phyloP scores from a whole-genome alignment of 257 asterid genomes.

The Knoxia roxburghii region DNA sequence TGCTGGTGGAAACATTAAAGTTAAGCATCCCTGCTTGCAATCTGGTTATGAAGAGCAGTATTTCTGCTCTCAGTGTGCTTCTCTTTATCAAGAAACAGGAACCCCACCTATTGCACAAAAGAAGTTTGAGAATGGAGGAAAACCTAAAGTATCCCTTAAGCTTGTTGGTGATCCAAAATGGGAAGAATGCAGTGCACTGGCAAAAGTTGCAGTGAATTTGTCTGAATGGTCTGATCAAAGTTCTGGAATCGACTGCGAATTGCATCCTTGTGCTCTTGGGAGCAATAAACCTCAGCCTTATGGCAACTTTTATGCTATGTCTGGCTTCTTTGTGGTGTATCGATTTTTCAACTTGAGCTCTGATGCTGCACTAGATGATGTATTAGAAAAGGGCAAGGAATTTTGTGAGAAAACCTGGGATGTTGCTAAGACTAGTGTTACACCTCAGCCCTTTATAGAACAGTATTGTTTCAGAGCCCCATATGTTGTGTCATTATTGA shows the following conservation, averaged over 20 bases:
- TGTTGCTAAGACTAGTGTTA: slow-evolving; percentile 68
- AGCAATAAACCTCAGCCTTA: slow-evolving; percentile 68
- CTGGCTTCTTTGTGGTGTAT: slow-evolving; percentile 90
- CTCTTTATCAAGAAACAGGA: slow-evolving; percentile 41
- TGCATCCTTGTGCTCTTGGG: slow-evolving; percentile 83
- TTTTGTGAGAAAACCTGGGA: slow-evolving; percentile 77
- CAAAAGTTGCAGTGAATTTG: slow-evolving; percentile 65
- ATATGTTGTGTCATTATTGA: slow-evolving; percentile 60
- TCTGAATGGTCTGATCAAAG: slow-evolving; percentile 73
- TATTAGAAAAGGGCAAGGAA: slow-evolving; percentile 68
- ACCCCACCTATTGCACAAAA: slow-evolving; percentile 44
- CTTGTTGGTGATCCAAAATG: slow-evolving; percentile 81
- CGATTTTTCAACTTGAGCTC: slow-evolving; percentile 62
- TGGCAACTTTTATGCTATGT: slow-evolving; percentile 87
- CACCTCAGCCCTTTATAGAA: slow-evolving; percentile 91
- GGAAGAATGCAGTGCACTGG: slow-evolving; percentile 82
- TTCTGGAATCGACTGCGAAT: slow-evolving; percentile 62
- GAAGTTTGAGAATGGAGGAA: slow-evolving; percentile 35
- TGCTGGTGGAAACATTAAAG: slow-evolving; percentile 45
- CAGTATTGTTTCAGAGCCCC: slow-evolving; percentile 98
- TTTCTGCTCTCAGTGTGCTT: slow-evolving; percentile 59
- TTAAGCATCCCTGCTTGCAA: slow-evolving; percentile 90
- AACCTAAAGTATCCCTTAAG: slow-evolving; percentile 46
- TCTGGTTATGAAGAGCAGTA: slow-evolving; percentile 71
- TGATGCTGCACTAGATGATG: slow-evolving; percentile 61